Conservation (phyloP, 129 eudicot genomes). For the Erigeron canadensis region DNA sequence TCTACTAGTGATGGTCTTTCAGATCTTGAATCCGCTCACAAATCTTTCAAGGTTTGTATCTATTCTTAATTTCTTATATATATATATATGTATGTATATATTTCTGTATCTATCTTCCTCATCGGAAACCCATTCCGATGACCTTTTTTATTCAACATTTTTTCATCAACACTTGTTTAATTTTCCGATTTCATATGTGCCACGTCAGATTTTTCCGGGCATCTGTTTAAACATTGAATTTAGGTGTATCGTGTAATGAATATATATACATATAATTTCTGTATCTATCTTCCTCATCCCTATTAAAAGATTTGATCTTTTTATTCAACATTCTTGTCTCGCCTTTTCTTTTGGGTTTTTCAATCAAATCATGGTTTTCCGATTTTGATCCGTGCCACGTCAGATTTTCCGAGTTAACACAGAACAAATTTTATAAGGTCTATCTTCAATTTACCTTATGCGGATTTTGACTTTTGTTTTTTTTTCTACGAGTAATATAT, state of each 20-base stretch:
- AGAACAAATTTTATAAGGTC: too few relatives aligned
- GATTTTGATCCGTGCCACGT: neutral
- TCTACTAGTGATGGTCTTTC: constrained; percentile 49
- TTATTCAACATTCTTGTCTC: too few relatives aligned
- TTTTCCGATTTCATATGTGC: neutral
- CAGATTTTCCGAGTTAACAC: constrained; percentile 13
- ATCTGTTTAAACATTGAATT: neutral
- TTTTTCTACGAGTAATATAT: neutral
- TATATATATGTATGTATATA: too few relatives aligned
- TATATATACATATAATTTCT: too few relatives aligned
- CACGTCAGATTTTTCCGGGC: neutral
- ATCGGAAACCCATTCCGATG: constrained; percentile 1
- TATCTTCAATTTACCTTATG: neutral
- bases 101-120: constrained; percentile 6
- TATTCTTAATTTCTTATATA: too few relatives aligned
- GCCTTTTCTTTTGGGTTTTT: neutral
- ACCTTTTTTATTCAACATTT: neutral
- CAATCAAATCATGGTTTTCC: neutral
- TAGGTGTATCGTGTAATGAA: too few relatives aligned
- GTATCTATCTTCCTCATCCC: too few relatives aligned
- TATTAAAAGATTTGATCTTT: too few relatives aligned
- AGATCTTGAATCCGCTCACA: constrained; percentile 42
- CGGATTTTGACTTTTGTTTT: neutral
- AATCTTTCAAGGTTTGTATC: constrained; percentile 58
- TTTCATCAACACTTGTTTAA: neutral